phyloP scores from a whole-genome alignment of 2,329 filamentous ascomycete genomes.

The Paracamarosporium sp. region DNA sequence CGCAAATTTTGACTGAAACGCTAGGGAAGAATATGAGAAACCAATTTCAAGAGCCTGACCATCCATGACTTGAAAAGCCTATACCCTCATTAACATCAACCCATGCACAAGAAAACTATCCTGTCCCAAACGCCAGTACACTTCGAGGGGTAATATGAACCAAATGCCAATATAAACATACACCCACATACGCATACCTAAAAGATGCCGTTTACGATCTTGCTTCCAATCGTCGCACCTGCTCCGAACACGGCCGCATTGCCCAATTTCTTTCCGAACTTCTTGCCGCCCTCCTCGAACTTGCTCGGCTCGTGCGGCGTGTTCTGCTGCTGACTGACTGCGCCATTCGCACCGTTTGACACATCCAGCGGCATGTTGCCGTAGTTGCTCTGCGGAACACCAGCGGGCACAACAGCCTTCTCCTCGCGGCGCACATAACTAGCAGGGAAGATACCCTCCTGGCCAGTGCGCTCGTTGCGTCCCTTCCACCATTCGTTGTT shows the following conservation, averaged over 20 bases:
- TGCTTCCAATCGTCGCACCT: conserved; percentile 86
- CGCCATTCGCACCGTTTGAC: conserved; percentile 47
- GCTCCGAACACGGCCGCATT: conserved; percentile 89
- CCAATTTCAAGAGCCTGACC: neutral
- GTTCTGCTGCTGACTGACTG: conserved; percentile 13
- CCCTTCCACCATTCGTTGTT: conserved; percentile 98
- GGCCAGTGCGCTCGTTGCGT: conserved; percentile 78
- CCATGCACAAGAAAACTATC: neutral
- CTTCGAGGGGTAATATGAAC: neutral
- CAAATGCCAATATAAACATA: neutral
- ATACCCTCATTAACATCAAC: neutral
- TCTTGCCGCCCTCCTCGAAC: conserved; percentile 80
- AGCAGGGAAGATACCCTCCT: conserved; percentile 93
- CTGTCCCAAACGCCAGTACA: neutral
- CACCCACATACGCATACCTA: conserved; percentile 51
- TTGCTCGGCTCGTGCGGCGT: conserved; percentile 64
- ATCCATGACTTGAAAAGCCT: neutral
- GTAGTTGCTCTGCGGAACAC: conserved; percentile 65
- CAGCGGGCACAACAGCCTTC: conserved; percentile 55
- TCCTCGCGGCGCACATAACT: conserved; percentile 81
- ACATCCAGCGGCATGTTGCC: conserved; percentile 78
- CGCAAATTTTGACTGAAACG: neutral
- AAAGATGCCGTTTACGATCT: conserved; percentile 91
- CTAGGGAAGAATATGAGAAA: neutral
- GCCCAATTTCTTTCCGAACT: conserved; percentile 94